Percentiles rank a stretch among this genome's conserved stretches.
Conservation (phyloP, 208 protist genomes). For the Acanthamoeba triangularis region DNA sequence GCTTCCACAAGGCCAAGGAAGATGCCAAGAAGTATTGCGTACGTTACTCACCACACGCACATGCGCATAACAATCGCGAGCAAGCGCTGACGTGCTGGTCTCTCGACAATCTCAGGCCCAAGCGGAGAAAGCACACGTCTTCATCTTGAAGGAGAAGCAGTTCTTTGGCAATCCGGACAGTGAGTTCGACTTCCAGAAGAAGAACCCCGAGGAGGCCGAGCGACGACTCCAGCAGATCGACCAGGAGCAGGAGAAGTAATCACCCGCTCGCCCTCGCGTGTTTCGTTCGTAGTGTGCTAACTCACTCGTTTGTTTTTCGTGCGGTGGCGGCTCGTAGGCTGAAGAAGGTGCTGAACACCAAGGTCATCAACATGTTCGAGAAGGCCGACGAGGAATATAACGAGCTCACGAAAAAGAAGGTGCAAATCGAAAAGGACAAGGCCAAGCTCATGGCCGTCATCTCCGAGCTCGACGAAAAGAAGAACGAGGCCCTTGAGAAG, state of each 20-base stretch:
- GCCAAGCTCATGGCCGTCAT: slow-evolving; percentile 97
- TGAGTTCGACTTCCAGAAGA: slow-evolving; percentile 89
- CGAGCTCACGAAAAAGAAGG: slow-evolving; percentile 97
- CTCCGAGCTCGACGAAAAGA: slow-evolving; percentile 98
- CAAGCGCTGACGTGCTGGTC: too few species aligned
- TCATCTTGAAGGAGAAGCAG: slow-evolving; percentile 90
- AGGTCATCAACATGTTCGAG: slow-evolving; percentile 94
- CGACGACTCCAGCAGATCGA: slow-evolving; percentile 74
- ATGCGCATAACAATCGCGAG: not conserved
- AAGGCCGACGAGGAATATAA: slow-evolving; percentile 97
- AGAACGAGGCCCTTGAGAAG: slow-evolving; percentile 97
- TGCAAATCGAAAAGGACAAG: slow-evolving; percentile 97
- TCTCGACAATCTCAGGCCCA: not conserved
- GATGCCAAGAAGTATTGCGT: slow-evolving; percentile 80
- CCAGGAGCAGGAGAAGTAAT: slow-evolving; percentile 81
- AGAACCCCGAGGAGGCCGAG: slow-evolving; percentile 76
- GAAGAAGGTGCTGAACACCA: slow-evolving; percentile 94
- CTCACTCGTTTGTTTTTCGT: not conserved
- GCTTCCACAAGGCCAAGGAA: slow-evolving; percentile 84
- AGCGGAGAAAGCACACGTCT: slow-evolving; percentile 83
- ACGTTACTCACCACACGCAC: not conserved
- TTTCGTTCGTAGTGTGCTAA: not conserved
- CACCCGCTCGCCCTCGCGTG: not conserved
- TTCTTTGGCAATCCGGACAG: slow-evolving; percentile 84
- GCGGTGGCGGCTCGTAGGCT: slow-evolving; percentile 1